Base-by-base conservation (phyloP, 2,329 filamentous ascomycete genomes). In the Monosporascus sp. region DNA sequence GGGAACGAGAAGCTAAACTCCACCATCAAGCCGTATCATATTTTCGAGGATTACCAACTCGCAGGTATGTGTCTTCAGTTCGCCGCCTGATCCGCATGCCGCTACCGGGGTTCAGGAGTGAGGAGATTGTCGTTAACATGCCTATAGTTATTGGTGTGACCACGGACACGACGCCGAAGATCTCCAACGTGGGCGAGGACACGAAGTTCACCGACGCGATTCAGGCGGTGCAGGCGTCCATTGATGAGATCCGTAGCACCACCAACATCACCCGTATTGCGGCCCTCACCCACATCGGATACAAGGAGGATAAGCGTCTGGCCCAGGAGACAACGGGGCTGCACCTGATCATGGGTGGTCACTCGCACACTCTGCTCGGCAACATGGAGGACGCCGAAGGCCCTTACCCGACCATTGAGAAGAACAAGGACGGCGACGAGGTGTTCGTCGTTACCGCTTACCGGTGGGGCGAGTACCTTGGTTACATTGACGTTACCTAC, bases 381-480 rank as follows among this genome's bases (percentile, higher is more conserved):
- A 73, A 81, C 61, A 80, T 84, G 72, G 66, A 74, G n/a, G 76
- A 74, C 24, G 79, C 83, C 16, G 73, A 76, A 60, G 84, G 84
- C 36, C 73, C 78, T 8, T 87, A 87, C 63, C 85, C 85, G 1
- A 87, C 84, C 16, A 82, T 87, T 49, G 76, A 78, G 50, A 69
- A 78, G 27, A 85, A 87, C 65, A 68, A 75, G 56, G 78, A 82
- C 49, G 84, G 82, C 45, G 80, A 87, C 36, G 85, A 87, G 61
- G 84, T 87, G 49, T 87, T 87, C 63, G 78, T 87, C 61, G 84
- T 88, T 19, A 86, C 83, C 7, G 80, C 84, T 2, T 87, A 84
- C 64, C 79, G 83, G 57, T 87, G 85, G 85, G 84, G 84, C 50
- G 82, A 87, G 69, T 87, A 87, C 52, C 69, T 87, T 2, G 85